Evolutionary conservation across 2,329 filamentous ascomycete species (phyloP), one percentile per base, ranked within the genome.

Genomic region (Alternaria triticina): DNA sequence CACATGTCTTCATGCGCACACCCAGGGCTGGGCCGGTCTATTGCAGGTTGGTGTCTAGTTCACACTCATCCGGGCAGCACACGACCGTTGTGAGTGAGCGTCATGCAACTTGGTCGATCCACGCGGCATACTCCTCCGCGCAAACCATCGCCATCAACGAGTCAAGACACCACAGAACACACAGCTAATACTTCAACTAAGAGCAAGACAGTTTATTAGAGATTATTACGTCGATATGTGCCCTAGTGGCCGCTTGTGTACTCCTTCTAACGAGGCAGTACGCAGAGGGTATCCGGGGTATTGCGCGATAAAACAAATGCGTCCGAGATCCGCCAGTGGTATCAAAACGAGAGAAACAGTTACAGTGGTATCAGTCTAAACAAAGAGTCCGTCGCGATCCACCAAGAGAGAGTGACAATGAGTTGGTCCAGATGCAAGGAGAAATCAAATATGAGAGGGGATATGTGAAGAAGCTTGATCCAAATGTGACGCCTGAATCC

Each of bases 291-390:
- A 80, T 80, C 77, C 76, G 71, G 77, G 78, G 77, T 79, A 79
- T 80, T 78, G 62, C 72, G 77, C 77, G 71, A 71, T 74, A 73
- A 79, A 77, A 63, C 69, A 74, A 69, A 73, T 62, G 60, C 60
- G 60, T 59, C 60, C 55, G 54, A 59, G 57, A 54, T 59, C 40
- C 50, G 60, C 49, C 71, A 72, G 67, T 79, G 78, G 76, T 79
- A 80, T 77, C 77, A 79, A 79, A 78, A 77, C 59, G 70, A 76
- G 70, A 77, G 68, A 75, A 77, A 75, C 70, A 76, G 71, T 67
- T 75, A 75, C 74, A 78, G 78, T 81, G 79, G 78, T 80, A 80
- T 80, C 79, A 81, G 79, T 80, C 79, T 81, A 79, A 77, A 77
- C 74, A 78, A 77, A 73, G 73, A 60, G 67, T 69, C 68, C 71